Evolutionary conservation across 352 stramenopile genomes (phyloP), one percentile per base, ranked within the genome.

Genomic region (Globisporangium polare): DNA sequence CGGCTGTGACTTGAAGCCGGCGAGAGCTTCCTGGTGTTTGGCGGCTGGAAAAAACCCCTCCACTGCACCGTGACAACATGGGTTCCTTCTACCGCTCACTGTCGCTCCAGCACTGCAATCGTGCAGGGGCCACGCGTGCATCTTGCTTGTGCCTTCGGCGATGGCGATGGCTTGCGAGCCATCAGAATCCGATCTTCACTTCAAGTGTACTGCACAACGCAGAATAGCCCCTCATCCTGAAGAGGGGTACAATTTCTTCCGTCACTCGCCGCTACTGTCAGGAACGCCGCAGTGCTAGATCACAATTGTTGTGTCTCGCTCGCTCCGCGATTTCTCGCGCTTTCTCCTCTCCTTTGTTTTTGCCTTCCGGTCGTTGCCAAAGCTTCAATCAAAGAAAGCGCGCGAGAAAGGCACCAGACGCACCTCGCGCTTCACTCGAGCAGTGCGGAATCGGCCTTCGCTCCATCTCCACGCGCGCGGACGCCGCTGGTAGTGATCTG

Each of bases 331-430:
- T 35, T n/a, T 53, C 47, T 54, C 26, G 24, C 49, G 24, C 49
- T 39, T 39, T 55, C 35, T 54, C 26, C 8, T 54, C 22, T 56
- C 29, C 35, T 26, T 18, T 45, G 29, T 33, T 33, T 33, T 33
- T 33, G 18, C 22, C 22, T 56, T 56, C n/a, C 43, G 50, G 29
- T 56, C 29, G 29, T 7, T 5, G 29, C 50, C 27, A 55, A 55
- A 59, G 53, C 53, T 60, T 60, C 53, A 60, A 60, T 39, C 33
- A 39, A 39, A 15, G 12, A 59, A 42, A 60, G 53, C 27, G 24
- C 26, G 49, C 33, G 13, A 46, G 51, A 45, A 46, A 37, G 37
- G 20, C 53, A 47, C 5, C 4, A 50, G 26, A 10, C 10, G 0
- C 2, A 12, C 12, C 17, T 9, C 24, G 24, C 35, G 22, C 53